These are phyloP conservation scores for Fusarium succisae DNA, from an alignment of 2,329 filamentous ascomycete genomes.

Conservation along the genomic window DNA sequence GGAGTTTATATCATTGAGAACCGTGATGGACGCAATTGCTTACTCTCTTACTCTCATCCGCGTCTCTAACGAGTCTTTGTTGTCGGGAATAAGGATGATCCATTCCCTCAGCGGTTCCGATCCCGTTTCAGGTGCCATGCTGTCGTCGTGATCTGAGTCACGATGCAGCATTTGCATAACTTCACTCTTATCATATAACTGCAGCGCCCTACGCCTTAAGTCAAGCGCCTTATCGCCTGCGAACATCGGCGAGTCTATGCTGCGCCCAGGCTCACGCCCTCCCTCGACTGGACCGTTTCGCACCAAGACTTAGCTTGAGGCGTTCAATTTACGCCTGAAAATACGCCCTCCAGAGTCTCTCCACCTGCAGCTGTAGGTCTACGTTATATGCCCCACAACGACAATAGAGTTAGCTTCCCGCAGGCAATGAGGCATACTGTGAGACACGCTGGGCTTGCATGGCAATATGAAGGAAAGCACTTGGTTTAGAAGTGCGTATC, in stretches of 20 bases:
- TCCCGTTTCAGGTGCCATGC: neutral
- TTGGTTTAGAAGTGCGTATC: fast-evolving
- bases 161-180: neutral
- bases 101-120: neutral
- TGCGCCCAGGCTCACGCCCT: neutral
- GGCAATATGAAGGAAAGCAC: fast-evolving
- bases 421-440: fast-evolving
- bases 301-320: too few relatives aligned
- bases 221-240: neutral
- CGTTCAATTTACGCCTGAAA: neutral
- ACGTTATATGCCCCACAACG: neutral
- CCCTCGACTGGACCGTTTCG: fast-evolving
- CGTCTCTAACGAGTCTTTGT: neutral
- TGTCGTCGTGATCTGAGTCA: neutral
- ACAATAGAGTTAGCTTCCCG: neutral
- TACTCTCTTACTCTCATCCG: neutral
- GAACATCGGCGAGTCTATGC: fast-evolving
- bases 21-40: neutral
- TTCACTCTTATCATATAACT: neutral
- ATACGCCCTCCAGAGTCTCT: neutral
- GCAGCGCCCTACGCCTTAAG: neutral
- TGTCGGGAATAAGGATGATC: neutral
- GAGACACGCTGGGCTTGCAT: neutral
- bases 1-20: neutral
- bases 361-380: neutral